Percentiles rank a stretch among this genome's conserved stretches.
Conservation (phyloP, 495 filamentous ascomycete genomes). For the Rostrohypoxylon terebratum region DNA sequence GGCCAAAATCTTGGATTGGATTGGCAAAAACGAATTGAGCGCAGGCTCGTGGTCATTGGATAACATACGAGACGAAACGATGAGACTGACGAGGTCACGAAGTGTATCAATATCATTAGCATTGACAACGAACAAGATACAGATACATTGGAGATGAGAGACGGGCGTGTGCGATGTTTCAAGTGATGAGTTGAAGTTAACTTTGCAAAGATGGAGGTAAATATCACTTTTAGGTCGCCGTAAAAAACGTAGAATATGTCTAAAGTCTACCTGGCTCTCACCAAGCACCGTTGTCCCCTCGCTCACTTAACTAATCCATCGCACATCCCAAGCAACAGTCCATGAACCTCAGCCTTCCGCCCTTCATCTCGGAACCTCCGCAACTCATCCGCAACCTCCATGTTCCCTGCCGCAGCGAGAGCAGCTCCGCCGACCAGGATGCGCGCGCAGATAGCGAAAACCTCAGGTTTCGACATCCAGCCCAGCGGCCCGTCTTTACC, state of each 20-base stretch:
- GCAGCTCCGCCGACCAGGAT: slow-evolving; percentile 64
- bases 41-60: no score
- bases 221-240: no score
- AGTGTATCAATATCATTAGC: background rate
- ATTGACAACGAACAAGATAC: background rate
- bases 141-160: background rate
- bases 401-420: slow-evolving; percentile 27
- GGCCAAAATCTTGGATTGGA: background rate
- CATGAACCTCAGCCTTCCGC: slow-evolving; percentile 45
- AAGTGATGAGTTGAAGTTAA: background rate
- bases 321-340: slow-evolving; percentile 52
- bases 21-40: slow-evolving; percentile 1
- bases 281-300: background rate
- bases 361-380: slow-evolving; percentile 47
- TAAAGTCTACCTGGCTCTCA: no score
- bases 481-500: slow-evolving; percentile 73
- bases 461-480: slow-evolving; percentile 77
- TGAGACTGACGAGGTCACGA: slow-evolving; percentile 4
- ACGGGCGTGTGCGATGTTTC: background rate
- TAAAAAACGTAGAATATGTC: no score
- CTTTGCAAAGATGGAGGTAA: background rate
- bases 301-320: slow-evolving; percentile 4
- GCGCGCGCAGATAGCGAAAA: slow-evolving; percentile 74
- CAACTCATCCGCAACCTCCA: slow-evolving; percentile 42
- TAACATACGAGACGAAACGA: slow-evolving; percentile 5